Percentiles rank a stretch among this genome's conserved stretches.
Evolutionary conservation across 331 rosid genomes (phyloP).

Genomic region (Quercus phellos): DNA sequence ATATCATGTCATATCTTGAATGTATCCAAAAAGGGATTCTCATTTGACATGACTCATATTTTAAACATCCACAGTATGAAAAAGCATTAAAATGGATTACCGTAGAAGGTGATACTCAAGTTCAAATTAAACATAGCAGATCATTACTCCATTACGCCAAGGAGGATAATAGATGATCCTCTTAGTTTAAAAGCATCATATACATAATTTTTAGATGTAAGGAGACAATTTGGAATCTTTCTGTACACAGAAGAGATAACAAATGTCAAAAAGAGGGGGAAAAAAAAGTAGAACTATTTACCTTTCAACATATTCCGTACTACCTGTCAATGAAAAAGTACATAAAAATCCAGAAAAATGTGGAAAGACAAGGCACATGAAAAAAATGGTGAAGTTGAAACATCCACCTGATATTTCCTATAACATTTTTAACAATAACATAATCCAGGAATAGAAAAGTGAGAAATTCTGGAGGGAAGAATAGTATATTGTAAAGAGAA

Average conservation of each 20-base stretch:
- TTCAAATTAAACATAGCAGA: not conserved
- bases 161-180: not conserved
- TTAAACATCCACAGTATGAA: not conserved
- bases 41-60: not conserved
- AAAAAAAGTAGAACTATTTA: not conserved
- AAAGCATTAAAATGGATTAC: not conserved
- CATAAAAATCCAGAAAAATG: not conserved
- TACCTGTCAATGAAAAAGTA: not conserved
- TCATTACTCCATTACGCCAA: not conserved
- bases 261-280: not conserved
- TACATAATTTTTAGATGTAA: not conserved
- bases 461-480: not conserved
- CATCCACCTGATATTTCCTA: not conserved
- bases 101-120: not conserved
- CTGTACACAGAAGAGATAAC: not conserved
- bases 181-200: not conserved
- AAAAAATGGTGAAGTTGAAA: not conserved
- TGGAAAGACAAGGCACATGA: not conserved
- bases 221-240: not conserved
- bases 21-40: not conserved
- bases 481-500: too few relatives aligned
- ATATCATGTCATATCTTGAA: not conserved
- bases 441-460: not conserved
- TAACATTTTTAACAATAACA: not conserved
- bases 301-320: not conserved